Percentiles rank a stretch among this genome's conserved stretches.
Evolutionary conservation across 495 filamentous ascomycete genomes (phyloP).

Genomic region (Massariosphaeria phaeospora): DNA sequence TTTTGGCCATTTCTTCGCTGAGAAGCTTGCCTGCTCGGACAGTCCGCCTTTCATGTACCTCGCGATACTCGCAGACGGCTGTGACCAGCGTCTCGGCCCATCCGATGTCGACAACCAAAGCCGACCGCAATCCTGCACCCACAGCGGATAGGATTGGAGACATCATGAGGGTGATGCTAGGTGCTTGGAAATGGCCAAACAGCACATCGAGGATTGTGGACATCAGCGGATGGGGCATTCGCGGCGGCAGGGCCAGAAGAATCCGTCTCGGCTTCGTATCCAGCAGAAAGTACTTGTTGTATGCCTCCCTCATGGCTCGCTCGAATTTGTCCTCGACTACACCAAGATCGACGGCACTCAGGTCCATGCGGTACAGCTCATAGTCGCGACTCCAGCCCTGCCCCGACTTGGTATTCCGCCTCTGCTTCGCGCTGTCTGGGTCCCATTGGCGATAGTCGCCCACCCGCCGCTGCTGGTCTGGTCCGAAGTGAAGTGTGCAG

Average conservation of each 20-base stretch:
- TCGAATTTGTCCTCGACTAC: slow-evolving; percentile 87
- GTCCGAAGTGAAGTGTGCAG: slow-evolving; percentile 65
- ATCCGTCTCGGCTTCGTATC: slow-evolving; percentile 70
- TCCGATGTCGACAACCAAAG: slow-evolving; percentile 79
- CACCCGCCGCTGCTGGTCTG: slow-evolving; percentile 66
- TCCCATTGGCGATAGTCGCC: slow-evolving; percentile 78
- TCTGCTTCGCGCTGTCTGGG: slow-evolving; percentile 48
- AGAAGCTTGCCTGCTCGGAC: slow-evolving; percentile 69
- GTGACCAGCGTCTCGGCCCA: slow-evolving; percentile 85
- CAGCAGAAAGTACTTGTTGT: slow-evolving; percentile 68
- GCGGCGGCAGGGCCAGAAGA: slow-evolving; percentile 66
- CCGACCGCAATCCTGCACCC: slow-evolving; percentile 74
- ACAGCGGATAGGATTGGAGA: slow-evolving; percentile 65
- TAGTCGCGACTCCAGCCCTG: slow-evolving; percentile 64
- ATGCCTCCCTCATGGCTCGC: slow-evolving; percentile 74
- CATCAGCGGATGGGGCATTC: slow-evolving; percentile 72
- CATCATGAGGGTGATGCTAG: slow-evolving; percentile 75
- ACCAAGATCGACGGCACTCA: slow-evolving; percentile 66
- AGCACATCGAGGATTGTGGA: slow-evolving; percentile 67
- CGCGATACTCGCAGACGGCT: slow-evolving; percentile 81
- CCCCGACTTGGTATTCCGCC: slow-evolving; percentile 41
- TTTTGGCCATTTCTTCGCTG: slow-evolving; percentile 60
- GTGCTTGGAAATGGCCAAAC: slow-evolving; percentile 73
- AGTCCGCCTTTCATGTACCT: slow-evolving; percentile 61
- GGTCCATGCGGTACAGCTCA: slow-evolving; percentile 78